Conservation (phyloP, 169 alveolate species). For the Cryptosporidium ubiquitum region DNA sequence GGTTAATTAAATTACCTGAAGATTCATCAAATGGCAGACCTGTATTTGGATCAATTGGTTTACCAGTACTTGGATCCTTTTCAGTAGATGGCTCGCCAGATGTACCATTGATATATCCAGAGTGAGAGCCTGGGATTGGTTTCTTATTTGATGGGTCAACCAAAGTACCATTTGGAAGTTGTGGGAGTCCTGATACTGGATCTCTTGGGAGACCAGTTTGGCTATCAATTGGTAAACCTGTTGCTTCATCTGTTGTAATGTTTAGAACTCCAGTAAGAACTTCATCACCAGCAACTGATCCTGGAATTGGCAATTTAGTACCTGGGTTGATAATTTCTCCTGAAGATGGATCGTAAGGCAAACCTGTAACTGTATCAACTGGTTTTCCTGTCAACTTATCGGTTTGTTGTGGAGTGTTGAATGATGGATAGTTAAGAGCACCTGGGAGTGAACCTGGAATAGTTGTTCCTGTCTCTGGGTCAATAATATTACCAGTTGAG, state of each 20-base stretch:
- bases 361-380: conserved; percentile 69
- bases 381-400: conserved; percentile 63
- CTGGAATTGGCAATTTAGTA: conserved; percentile 61
- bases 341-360: conserved; percentile 59
- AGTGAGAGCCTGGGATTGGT: conserved; percentile 70
- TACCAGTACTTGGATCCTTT: conserved; percentile 39
- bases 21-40: conserved; percentile 63
- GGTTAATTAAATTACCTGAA: conserved; percentile 34
- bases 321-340: conserved; percentile 52
- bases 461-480: conserved; percentile 34
- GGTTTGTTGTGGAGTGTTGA: conserved; percentile 67
- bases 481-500: conserved; percentile 55
- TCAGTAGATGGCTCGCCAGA: conserved; percentile 44
- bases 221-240: conserved; percentile 62
- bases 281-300: conserved; percentile 68
- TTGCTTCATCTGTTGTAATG: conserved; percentile 42
- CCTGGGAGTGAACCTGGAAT: conserved; percentile 70
- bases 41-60: conserved; percentile 70
- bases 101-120: conserved; percentile 60
- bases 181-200: conserved; percentile 70
- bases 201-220: conserved; percentile 67
- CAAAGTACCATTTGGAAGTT: conserved; percentile 56
- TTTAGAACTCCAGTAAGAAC: conserved; percentile 15
- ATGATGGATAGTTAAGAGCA: conserved; percentile 16
- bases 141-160: conserved; percentile 69